These are phyloP conservation scores for Macrolepiota dolichaula DNA, from an alignment of 768 basidiomycete genomes.

Conservation along the genomic window DNA sequence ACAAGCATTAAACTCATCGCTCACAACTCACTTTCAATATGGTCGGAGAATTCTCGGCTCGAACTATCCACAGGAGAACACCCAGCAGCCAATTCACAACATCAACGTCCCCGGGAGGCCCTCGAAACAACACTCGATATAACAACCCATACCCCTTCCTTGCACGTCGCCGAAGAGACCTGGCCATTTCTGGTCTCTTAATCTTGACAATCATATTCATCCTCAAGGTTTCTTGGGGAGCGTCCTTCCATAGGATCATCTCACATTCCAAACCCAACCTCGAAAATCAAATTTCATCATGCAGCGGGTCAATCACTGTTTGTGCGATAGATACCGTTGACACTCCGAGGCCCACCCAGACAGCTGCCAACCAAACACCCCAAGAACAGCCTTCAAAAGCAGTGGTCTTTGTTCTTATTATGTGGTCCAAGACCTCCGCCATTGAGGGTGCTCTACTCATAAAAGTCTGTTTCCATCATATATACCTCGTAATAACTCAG, in stretches of 20 bases:
- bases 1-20: no score
- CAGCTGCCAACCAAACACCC: background rate
- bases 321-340: background rate
- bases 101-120: background rate
- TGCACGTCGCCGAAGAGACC: background rate
- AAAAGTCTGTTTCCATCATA: slow-evolving; percentile 27
- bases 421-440: slow-evolving; percentile 40
- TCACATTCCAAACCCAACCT: background rate
- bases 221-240: background rate
- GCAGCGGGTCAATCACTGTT: background rate
- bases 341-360: background rate
- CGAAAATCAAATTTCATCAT: background rate
- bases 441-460: slow-evolving; percentile 38
- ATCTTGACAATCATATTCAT: background rate
- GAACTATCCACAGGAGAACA: background rate
- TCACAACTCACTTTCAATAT: background rate
- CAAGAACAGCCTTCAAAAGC: slow-evolving; percentile 18
- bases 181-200: background rate
- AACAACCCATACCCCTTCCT: background rate
- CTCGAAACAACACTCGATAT: background rate
- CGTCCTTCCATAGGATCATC: background rate
- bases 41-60: background rate
- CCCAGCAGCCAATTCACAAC: background rate
- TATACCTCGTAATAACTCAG: background rate
- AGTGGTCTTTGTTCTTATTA: slow-evolving; percentile 39